phyloP scores from a whole-genome alignment of 1,284 basidiomycete species.

The Porogramme epimiltina region DNA sequence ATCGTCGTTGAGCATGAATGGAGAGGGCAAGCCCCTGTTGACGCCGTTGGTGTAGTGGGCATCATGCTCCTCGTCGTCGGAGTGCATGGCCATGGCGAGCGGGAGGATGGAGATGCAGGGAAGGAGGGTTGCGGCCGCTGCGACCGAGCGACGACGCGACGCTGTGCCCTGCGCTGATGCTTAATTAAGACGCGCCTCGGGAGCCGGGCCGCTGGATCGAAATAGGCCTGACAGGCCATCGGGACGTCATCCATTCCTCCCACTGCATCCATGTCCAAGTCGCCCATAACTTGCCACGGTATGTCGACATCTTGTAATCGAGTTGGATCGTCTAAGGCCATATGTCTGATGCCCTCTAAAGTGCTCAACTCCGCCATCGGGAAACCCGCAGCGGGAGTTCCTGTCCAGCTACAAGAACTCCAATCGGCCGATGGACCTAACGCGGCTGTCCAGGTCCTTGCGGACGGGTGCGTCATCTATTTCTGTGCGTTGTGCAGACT shows the following conservation, averaged over 20 bases:
- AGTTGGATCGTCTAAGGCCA: too few relatives aligned
- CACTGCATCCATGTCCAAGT: constrained; percentile 55
- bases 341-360: constrained; percentile 38
- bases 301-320: constrained; percentile 19
- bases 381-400: constrained; percentile 74
- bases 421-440: constrained; percentile 28
- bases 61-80: constrained; percentile 13
- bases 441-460: constrained; percentile 54
- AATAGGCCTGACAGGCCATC: not conserved
- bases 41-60: not conserved
- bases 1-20: constrained; percentile 55
- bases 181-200: constrained; percentile 15
- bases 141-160: not conserved
- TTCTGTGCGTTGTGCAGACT: not conserved
- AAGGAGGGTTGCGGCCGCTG: not conserved
- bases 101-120: not conserved
- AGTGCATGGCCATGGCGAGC: constrained; percentile 14
- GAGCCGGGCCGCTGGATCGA: constrained; percentile 16
- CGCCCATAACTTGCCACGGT: constrained; percentile 92
- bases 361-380: constrained; percentile 87
- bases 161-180: not conserved
- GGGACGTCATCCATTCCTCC: not conserved
- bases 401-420: constrained; percentile 59
- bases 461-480: constrained; percentile 53
- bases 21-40: not conserved